Base-by-base conservation (phyloP, 2,329 filamentous ascomycete species). In the Fusarium pseudograminearum region DNA sequence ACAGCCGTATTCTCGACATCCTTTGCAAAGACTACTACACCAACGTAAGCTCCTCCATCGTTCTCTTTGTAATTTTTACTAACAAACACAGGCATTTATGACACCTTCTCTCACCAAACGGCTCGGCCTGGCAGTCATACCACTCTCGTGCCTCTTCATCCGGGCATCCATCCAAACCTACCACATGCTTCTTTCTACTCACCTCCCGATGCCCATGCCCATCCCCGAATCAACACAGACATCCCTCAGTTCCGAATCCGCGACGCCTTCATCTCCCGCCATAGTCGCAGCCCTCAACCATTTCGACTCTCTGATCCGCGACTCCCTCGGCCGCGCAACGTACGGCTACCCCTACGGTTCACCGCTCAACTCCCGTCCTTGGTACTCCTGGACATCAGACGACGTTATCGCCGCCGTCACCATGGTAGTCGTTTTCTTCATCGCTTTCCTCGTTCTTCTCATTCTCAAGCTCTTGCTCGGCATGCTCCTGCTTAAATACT, bases 1-100 rank as follows among this genome's bases (percentile, higher is more conserved):
- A 99, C 78, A 88, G 89, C 54, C 89, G 94, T 26, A 97, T 96
- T 77, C 86, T 98, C 18, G 97, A 99, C 76, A 93, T 99, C 7
- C 83, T 99, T 10, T 94, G 94, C 71, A 98, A 98, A 79, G 96
- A 99, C 78, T 99, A 99, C 80, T 99, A 99, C 78, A 95, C 94
- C 1, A 95, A 98, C 77, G 91, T 92, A 77, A 80, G 89, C 78
- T 5, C 1, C 18, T 10, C 3, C 2, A 20, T 22, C 10, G 10
- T 1, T 20, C 4, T 5, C 5, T 36, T 41, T 52, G 11, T 18
- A 6, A 5, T 14, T 28, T 20, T 57, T 72, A 61, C 64, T 73
- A 54, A 72, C 38, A 15, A 0, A 15, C 7, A 1, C 41, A 93
- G 90, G 95, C 95, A 5, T 99, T 99, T 76, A 90, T 91, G 15